Evolutionary conservation across 306 rosid species (phyloP), one percentile per base, ranked within the genome.

Genomic region (Quercus wislizeni): DNA sequence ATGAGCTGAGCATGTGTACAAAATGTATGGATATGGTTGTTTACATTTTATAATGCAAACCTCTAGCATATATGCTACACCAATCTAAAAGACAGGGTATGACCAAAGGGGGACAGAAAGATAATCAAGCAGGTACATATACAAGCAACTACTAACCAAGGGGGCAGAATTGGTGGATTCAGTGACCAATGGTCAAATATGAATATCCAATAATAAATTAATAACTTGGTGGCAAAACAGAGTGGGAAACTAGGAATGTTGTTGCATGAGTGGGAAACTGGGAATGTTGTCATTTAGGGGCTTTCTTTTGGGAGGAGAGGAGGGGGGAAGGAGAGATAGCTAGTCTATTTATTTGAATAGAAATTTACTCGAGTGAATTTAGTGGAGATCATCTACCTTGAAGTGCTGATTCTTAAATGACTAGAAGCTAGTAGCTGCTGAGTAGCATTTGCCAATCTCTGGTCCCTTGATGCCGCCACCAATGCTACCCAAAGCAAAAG

Each of bases 381-480:
- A 74, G 35, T 38, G 78, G 78, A 78, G 78, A 74, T 79, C 76
- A 71, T 79, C 83, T 81, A 92, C 99, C 97, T 92, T 74, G 99
- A 92, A 76, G 99, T 94, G 90, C 97, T 92, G 84, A 92, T 91
- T 90, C 99, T 91, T 70, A 94, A 83, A 78, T 91, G 87, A 84
- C 81, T 86, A 68, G 95, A 91, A 76, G 97, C 87, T 28, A 94
- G 89, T 4, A 94, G 80, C 80, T 94, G 95, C 86, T 92, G 99
- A 83, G 90, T 92, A 43, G 83, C 88, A 77, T 87, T 86, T 75
- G 97, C 97, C 91, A 94, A 80, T 76, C 91, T 92, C 77, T 87
- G 87, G 92, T 94, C 97, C 86, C 89, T 94, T 2, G 97, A 92
- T 13, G 97, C 97, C 74, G 88, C 99, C 28, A 92, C 97, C 99